Percentiles rank a stretch among this genome's conserved stretches.
Conservation (phyloP, 73 alveolate genomes). For the Stentor coeruleus region DNA sequence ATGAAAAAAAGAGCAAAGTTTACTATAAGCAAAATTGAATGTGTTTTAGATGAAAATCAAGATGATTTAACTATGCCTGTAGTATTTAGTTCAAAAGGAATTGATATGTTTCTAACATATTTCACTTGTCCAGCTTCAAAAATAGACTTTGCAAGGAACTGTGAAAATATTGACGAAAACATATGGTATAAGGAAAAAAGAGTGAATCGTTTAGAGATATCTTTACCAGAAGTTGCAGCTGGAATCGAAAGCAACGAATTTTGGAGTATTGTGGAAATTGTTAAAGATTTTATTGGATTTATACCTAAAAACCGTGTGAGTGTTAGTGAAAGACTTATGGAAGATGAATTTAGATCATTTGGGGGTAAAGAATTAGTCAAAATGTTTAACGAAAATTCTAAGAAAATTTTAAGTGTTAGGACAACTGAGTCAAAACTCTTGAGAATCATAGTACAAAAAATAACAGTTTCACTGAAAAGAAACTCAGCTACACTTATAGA, state of each 20-base stretch:
- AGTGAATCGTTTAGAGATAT: not conserved
- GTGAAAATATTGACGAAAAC: not conserved
- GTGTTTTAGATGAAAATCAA: not conserved
- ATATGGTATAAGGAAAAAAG: slow-evolving; percentile 23
- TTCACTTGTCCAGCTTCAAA: not conserved
- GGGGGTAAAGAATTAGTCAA: not conserved
- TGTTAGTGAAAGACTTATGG: slow-evolving; percentile 7
- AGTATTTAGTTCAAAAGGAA: not conserved
- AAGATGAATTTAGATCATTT: not conserved
- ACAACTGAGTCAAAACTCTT: not conserved
- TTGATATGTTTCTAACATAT: not conserved
- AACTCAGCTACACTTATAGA: not conserved
- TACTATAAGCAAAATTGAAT: not conserved
- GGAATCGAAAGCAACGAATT: slow-evolving; percentile 15
- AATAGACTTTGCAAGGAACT: not conserved
- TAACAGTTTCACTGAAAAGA: not conserved
- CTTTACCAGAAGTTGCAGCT: slow-evolving; percentile 3
- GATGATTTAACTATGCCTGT: not conserved
- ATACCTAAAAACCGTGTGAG: not conserved
- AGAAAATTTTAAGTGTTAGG: not conserved
- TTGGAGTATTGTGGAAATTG: not conserved
- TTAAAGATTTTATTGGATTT: not conserved
- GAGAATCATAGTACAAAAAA: not conserved
- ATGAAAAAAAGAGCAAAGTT: not conserved
- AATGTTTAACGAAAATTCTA: not conserved